These are phyloP conservation scores for Ceratocystis ficicola DNA, from an alignment of 2,329 filamentous ascomycete species.

Conservation along the genomic window DNA sequence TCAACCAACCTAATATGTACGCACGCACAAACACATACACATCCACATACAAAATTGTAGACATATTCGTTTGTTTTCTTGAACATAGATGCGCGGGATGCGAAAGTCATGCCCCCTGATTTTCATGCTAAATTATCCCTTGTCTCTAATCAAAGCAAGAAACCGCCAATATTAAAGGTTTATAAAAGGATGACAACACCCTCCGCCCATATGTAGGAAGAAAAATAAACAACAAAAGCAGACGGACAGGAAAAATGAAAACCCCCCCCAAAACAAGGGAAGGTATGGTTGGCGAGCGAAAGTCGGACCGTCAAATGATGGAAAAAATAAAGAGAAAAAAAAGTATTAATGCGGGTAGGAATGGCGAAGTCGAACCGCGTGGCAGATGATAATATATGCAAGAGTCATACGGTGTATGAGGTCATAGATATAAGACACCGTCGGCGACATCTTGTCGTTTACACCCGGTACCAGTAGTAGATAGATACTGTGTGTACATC, in stretches of 20 bases:
- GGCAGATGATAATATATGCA: conserved; percentile 9
- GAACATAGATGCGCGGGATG: background rate
- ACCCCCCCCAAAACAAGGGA: background rate
- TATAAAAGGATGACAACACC: conserved; percentile 6
- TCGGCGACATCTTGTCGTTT: background rate
- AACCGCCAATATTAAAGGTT: conserved; percentile 15
- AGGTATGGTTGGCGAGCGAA: background rate
- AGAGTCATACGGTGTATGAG: conserved; percentile 4
- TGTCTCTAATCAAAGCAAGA: background rate
- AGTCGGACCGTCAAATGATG: background rate
- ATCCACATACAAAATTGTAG: no score
- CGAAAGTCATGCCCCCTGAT: background rate
- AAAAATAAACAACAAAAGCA: background rate
- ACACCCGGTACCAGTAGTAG: background rate
- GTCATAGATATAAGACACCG: conserved; percentile 5
- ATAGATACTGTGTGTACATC: background rate
- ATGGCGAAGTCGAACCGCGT: background rate
- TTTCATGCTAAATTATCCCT: background rate
- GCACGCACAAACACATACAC: background rate
- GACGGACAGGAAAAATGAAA: background rate
- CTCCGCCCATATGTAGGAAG: conserved; percentile 2
- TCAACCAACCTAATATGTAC: no score
- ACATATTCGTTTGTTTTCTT: no score
- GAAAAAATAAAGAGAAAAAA: background rate
- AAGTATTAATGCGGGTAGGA: background rate